Base-by-base conservation (phyloP, 768 basidiomycete genomes). In the Tubosaeta sp. region DNA sequence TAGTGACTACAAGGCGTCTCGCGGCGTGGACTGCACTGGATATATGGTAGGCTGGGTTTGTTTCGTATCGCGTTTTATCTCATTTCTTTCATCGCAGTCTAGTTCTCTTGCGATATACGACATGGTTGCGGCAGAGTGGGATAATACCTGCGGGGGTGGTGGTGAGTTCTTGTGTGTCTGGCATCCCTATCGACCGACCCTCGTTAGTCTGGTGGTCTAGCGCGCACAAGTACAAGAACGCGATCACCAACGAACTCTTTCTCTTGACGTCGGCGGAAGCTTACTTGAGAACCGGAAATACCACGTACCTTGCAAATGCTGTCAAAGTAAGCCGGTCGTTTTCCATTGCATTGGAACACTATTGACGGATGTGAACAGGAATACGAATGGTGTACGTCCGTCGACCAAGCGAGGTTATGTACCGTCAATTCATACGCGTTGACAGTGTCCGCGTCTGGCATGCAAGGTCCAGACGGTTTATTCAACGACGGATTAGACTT, bases 171-270 rank as follows among this genome's bases (percentile, higher is more conserved):
- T 19, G 6, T 19, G 5, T 13, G 25, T 13, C 14, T 8, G 1
- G 16, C n/a, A 5, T 26, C 37, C 31, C 9, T 22, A 14, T 35
- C 52, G 22, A 60, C 39, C 2, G 17, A 39, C 37, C 46, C 5
- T 4, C 37, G 17, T 5, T 44, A 80, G 80, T 82, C 6, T 81
- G 80, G 79, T 83, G 80, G 81, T 78, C 77, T 9, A 72, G 71
- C 14, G 79, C 69, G 17, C 76, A 77, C 56, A 75, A 71, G 0
- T 82, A 82, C 69, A 83, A 83, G 67, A 82, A 82, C 48, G 79
- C 80, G 10, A 75, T 83, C 52, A 83, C 81, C n/a, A 82, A 83
- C 56, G 71, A 81, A 50, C 71, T 82, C 10, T 83, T 80, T 67
- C 66, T 82, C 14, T 64, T 76, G 32, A 71, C 74, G 6, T 81